These are phyloP conservation scores for Blastosporella zonata DNA, from an alignment of 1,284 basidiomycete species.

Conservation along the genomic window DNA sequence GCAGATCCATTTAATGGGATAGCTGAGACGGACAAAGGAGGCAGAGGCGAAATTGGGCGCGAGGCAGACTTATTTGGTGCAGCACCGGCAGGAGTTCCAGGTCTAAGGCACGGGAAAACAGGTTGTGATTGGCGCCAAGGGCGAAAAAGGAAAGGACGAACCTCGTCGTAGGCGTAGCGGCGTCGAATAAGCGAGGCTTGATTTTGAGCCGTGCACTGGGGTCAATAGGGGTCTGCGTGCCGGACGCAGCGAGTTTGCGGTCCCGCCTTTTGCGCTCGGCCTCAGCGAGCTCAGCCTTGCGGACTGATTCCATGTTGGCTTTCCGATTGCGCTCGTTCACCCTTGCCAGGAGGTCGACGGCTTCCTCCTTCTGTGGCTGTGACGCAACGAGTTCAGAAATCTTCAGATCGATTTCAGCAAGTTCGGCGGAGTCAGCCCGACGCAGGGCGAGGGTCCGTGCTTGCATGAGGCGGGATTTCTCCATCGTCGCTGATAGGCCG, in stretches of 20 bases:
- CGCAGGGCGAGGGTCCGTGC: conserved; percentile 68
- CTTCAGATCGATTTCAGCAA: conserved; percentile 56
- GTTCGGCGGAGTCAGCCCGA: conserved; percentile 65
- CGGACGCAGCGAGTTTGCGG: conserved; percentile 52
- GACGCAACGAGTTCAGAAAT: conserved; percentile 51
- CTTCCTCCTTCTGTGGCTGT: conserved; percentile 31
- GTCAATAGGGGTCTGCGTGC: conserved; percentile 49
- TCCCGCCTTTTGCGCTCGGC: conserved; percentile 63
- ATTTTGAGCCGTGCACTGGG: conserved; percentile 64
- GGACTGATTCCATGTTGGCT: conserved; percentile 75
- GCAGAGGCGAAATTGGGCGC: conserved; percentile 39
- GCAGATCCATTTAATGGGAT: conserved; percentile 24
- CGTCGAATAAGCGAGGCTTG: conserved; percentile 49
- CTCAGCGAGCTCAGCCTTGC: conserved; percentile 71
- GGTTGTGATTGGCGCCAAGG: conserved; percentile 10
- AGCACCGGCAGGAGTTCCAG: conserved; percentile 43
- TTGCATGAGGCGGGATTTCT: conserved; percentile 62
- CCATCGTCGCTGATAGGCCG: conserved; percentile 44
- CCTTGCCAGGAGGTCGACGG: conserved; percentile 60
- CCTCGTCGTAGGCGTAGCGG: conserved; percentile 44
- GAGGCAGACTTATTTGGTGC: conserved; percentile 12
- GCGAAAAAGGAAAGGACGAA: conserved; percentile 31
- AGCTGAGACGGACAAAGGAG: conserved; percentile 28
- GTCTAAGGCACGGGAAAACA: conserved; percentile 32
- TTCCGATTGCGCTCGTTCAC: conserved; percentile 89